phyloP scores from a whole-genome alignment of 371 early-diverging fungal genomes.

The Funneliformis caledonium region DNA sequence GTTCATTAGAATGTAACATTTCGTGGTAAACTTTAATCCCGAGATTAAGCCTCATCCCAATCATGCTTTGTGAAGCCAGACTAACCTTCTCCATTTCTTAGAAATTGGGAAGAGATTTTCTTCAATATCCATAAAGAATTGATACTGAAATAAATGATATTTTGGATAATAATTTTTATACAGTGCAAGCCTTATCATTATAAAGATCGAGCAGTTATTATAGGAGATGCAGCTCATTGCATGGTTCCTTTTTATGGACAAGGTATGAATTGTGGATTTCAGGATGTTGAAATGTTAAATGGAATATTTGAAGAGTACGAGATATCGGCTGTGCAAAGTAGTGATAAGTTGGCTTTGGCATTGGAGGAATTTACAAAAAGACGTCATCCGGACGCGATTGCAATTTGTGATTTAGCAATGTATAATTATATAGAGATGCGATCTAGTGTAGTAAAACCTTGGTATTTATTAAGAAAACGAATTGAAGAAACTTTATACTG shows the following conservation, averaged over 20 bases:
- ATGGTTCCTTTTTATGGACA: slow-evolving; percentile 98
- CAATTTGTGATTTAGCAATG: slow-evolving; percentile 95
- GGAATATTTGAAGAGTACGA: slow-evolving; percentile 63
- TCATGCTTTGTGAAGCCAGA: too few species aligned
- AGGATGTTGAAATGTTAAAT: slow-evolving; percentile 86
- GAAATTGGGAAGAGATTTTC: too few species aligned
- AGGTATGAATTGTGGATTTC: slow-evolving; percentile 98
- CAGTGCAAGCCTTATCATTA: slow-evolving; percentile 88
- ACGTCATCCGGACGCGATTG: slow-evolving; percentile 81
- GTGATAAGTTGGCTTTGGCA: slow-evolving; percentile 55
- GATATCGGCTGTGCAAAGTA: slow-evolving; percentile 44
- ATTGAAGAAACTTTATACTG: slow-evolving; percentile 79
- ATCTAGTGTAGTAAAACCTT: slow-evolving; percentile 71
- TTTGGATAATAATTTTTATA: not conserved
- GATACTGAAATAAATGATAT: slow-evolving; percentile 2
- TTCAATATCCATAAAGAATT: not conserved
- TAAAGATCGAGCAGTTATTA: slow-evolving; percentile 72
- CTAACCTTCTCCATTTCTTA: too few species aligned
- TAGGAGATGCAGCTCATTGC: slow-evolving; percentile 97
- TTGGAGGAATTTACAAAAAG: slow-evolving; percentile 72
- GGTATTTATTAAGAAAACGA: slow-evolving; percentile 76
- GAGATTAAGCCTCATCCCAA: too few species aligned
- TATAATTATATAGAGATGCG: slow-evolving; percentile 97
- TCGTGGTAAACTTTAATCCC: not conserved
- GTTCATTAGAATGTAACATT: too few species aligned